phyloP scores from a whole-genome alignment of 2,329 filamentous ascomycete genomes.

The Apiospora hydei region DNA sequence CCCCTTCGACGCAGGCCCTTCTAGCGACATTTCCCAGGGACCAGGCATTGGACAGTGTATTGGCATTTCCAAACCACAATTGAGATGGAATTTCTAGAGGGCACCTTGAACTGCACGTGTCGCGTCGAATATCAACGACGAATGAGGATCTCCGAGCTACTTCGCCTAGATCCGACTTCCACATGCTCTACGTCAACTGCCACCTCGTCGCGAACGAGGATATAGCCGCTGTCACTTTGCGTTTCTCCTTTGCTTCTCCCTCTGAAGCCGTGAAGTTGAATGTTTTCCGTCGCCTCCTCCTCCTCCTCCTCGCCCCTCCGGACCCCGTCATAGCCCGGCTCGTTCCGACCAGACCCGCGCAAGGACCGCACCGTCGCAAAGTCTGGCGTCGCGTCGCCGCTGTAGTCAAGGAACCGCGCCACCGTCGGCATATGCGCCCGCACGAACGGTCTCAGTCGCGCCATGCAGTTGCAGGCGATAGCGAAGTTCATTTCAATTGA shows the following conservation, averaged over 20 bases:
- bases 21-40: no score
- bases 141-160: background rate
- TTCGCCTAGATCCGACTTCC: background rate
- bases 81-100: background rate
- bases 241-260: no score
- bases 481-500: conserved; percentile 40
- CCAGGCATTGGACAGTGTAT: no score
- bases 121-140: background rate
- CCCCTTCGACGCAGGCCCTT: no score
- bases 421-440: conserved; percentile 32
- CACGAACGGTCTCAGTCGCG: conserved; percentile 38
- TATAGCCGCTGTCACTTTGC: background rate
- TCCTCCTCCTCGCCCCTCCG: conserved; percentile 37
- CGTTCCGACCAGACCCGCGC: conserved; percentile 56
- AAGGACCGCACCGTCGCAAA: background rate
- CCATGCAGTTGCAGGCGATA: conserved; percentile 39
- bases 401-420: conserved; percentile 17
- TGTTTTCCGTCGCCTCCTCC: background rate
- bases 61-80: no score
- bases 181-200: background rate
- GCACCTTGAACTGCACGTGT: background rate
- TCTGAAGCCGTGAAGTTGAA: background rate
- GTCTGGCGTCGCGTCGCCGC: background rate
- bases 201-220: background rate
- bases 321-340: conserved; percentile 53